Evolutionary conservation across 345 rosid genomes (phyloP).

Genomic region (Anacardium occidentale): DNA sequence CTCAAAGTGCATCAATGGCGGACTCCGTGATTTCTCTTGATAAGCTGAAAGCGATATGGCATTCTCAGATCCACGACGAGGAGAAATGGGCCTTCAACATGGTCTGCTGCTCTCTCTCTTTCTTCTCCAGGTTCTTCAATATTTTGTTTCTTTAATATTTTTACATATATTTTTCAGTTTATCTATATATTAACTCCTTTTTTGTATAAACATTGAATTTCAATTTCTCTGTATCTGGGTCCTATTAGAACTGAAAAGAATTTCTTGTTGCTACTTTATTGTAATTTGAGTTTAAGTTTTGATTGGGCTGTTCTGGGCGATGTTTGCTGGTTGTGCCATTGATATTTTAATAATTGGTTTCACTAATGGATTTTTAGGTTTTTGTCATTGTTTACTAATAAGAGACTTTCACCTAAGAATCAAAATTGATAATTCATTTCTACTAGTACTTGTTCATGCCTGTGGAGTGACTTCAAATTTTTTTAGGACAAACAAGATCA

Average conservation of each 20-base stretch:
- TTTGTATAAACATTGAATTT: too few relatives aligned
- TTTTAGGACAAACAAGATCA: background rate
- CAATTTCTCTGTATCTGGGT: background rate
- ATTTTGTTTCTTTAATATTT: background rate
- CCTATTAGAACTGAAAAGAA: background rate
- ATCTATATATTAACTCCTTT: background rate
- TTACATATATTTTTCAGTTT: background rate
- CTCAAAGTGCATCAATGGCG: slow-evolving; percentile 43
- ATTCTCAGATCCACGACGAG: slow-evolving; percentile 67
- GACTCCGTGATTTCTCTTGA: slow-evolving; percentile 43
- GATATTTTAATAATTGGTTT: background rate
- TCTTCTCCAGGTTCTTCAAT: background rate
- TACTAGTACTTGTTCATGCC: background rate
- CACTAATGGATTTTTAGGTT: background rate
- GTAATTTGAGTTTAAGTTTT: background rate
- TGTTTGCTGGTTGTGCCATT: background rate
- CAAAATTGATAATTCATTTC: too few relatives aligned
- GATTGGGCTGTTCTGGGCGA: background rate
- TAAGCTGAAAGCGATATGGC: slow-evolving; percentile 53
- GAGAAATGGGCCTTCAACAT: slow-evolving; percentile 69
- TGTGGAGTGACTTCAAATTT: background rate
- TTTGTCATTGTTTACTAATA: background rate
- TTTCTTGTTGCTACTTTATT: background rate
- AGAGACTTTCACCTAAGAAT: background rate
- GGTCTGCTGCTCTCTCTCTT: slow-evolving; percentile 31